Conservation (phyloP, 2,329 filamentous ascomycete genomes). For the Mycosphaerella sp. region DNA sequence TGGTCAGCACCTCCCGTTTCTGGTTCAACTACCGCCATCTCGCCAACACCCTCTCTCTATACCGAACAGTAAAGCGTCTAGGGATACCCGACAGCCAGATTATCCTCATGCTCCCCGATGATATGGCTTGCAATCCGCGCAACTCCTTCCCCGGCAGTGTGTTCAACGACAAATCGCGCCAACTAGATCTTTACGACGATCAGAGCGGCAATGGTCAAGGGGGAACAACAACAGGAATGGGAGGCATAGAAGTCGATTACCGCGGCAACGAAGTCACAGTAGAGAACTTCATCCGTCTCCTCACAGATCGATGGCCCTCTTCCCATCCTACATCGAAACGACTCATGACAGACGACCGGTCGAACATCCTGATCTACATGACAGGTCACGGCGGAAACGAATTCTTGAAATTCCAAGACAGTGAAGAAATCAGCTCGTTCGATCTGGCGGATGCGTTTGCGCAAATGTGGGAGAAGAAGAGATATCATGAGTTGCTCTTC, state of each 20-base stretch:
- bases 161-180: slow-evolving; percentile 95
- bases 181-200: slow-evolving; percentile 92
- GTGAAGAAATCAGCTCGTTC: slow-evolving; percentile 93
- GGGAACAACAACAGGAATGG: slow-evolving; percentile 30
- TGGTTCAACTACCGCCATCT: slow-evolving; percentile 99
- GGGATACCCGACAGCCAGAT: slow-evolving; percentile 98
- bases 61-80: slow-evolving; percentile 94
- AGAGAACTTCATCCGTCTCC: slow-evolving; percentile 92
- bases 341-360: slow-evolving; percentile 86
- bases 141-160: slow-evolving; percentile 97
- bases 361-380: slow-evolving; percentile 98
- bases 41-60: slow-evolving; percentile 93
- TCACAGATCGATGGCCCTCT: slow-evolving; percentile 90
- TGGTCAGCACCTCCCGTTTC: slow-evolving; percentile 97
- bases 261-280: slow-evolving; percentile 97
- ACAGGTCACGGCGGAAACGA: slow-evolving; percentile 97
- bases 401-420: slow-evolving; percentile 97
- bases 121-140: slow-evolving; percentile 98
- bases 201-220: slow-evolving; percentile 16
- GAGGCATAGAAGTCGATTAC: slow-evolving; percentile 87
- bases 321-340: slow-evolving; percentile 94
- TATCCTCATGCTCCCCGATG: slow-evolving; percentile 99
- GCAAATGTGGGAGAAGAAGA: slow-evolving; percentile 99
- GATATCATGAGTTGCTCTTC: slow-evolving; percentile 96
- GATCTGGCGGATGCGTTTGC: slow-evolving; percentile 96